phyloP scores from a whole-genome alignment of 371 early-diverging fungal genomes.

The Gilbertella persicaria region DNA sequence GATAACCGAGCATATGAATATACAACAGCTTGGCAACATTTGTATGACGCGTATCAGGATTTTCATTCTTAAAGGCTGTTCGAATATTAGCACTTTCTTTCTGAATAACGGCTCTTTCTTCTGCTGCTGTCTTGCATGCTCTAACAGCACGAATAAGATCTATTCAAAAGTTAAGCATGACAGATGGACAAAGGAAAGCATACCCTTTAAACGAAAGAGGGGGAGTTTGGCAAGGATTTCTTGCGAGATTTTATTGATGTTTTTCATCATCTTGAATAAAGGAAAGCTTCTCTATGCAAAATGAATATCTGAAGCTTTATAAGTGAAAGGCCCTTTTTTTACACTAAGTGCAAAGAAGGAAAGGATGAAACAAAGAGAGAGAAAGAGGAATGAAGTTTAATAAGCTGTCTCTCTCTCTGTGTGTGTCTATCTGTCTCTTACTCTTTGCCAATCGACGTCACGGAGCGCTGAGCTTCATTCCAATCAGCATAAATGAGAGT shows the following conservation, averaged over 20 bases:
- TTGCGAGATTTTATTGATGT: constrained; percentile 55
- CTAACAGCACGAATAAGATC: constrained; percentile 96
- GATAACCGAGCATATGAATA: constrained; percentile 97
- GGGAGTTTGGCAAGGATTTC: constrained; percentile 55
- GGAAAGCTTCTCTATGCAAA: not conserved
- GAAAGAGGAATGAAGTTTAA: not conserved
- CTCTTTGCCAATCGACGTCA: not conserved
- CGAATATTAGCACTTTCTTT: constrained; percentile 96
- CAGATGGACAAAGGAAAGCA: not conserved
- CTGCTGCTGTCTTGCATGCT: constrained; percentile 97
- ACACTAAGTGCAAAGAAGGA: not conserved
- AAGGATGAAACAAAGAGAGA: not conserved
- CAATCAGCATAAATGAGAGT: too few species aligned
- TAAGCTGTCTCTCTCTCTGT: not conserved
- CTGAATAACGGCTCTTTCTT: constrained; percentile 95
- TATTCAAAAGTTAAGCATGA: constrained; percentile 15
- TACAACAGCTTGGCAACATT: constrained; percentile 96
- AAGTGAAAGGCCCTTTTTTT: too few species aligned
- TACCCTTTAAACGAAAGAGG: constrained; percentile 52
- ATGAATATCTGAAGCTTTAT: too few species aligned
- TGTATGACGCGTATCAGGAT: constrained; percentile 52
- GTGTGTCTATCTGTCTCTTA: not conserved
- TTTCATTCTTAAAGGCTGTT: constrained; percentile 34
- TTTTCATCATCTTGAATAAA: constrained; percentile 40
- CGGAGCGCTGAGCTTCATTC: not conserved